Base-by-base conservation (phyloP, 2,329 filamentous ascomycete genomes). In the Calonectria henricotiae region DNA sequence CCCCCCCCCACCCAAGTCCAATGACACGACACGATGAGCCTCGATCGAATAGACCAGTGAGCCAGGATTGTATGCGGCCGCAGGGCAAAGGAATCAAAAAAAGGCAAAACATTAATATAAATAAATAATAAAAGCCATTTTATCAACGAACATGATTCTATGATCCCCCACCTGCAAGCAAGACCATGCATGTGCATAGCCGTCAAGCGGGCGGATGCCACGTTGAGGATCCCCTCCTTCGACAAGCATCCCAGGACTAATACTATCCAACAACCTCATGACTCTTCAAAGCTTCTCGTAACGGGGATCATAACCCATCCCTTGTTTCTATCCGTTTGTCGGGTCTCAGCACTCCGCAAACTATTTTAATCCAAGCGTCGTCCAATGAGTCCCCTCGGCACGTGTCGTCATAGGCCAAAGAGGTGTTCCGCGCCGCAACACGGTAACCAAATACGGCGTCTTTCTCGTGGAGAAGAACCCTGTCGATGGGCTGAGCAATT, bases 161-260 rank as follows among this genome's bases (percentile, higher is more conserved):
- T 12, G 39, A 37, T 58, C n/a, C 11, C 11, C 51, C 32, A 55
- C 51, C n/a, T 58, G 32, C 51, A 58, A 12, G 11, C 32, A 20
- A 25, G 25, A 5, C 12, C 51, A 15, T 39, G 51, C 51, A 58
- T 58, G 51, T 58, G 51, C 51, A 58, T 58, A 58, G n/a, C 51
- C 51, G 51, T 46, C n/a, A 46, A 23, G 43, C 43, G n/a, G 11
- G 13, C 32, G n/a, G 51, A 7, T 58, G 51, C 51, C 51, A 58
- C 20, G 51, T 58, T 58, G 51, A 39, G 35, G 51, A 58, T 58
- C 32, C 51, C 15, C 51, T n/a, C 35, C 35, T 23, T 39, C 32
- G 51, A 58, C 51, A 39, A 39, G 51, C 51, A 58, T 58, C 51
- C 51, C 51, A 58, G 11, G 51, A 17, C 51, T 37, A 23, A n/a